Percentiles rank a stretch among this genome's conserved stretches.
Evolutionary conservation across 345 rosid genomes (phyloP).

Genomic region (Gynandropsis gynandra): DNA sequence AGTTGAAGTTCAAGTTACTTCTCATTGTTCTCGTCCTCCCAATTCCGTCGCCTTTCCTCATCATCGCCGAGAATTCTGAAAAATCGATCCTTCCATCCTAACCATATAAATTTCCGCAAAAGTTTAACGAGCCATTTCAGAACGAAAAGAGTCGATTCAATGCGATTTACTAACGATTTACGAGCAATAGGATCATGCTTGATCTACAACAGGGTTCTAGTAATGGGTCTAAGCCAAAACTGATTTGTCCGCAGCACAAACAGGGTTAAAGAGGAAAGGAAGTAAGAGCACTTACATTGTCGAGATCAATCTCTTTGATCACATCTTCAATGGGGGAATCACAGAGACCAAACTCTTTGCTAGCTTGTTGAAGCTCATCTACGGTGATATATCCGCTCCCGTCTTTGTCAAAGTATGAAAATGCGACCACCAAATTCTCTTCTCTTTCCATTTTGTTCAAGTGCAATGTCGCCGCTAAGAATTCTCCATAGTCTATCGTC

Average conservation of each 20-base stretch:
- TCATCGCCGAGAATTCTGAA: constrained; percentile 80
- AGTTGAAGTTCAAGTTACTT: constrained; percentile 54
- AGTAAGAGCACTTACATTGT: constrained; percentile 55
- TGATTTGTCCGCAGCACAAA: neutral
- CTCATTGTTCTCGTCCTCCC: constrained; percentile 77
- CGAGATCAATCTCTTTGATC: constrained; percentile 82
- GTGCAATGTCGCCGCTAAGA: constrained; percentile 92
- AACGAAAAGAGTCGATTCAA: constrained; percentile 11
- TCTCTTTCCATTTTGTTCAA: constrained; percentile 86
- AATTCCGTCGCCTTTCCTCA: constrained; percentile 61
- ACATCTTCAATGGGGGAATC: constrained; percentile 74
- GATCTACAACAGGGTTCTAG: neutral
- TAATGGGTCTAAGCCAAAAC: neutral
- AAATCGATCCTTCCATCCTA: constrained; percentile 91
- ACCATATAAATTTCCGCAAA: neutral
- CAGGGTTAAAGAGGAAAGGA: neutral
- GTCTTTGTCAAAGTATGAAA: constrained; percentile 84
- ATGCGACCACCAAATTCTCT: constrained; percentile 80
- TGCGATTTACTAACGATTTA: no score
- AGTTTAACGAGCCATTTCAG: constrained; percentile 1
- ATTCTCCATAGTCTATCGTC: constrained; percentile 85
- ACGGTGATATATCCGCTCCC: constrained; percentile 86
- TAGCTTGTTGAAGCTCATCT: constrained; percentile 91
- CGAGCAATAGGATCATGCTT: no score
- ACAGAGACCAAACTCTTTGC: constrained; percentile 85